Conservation (phyloP, 2,329 filamentous ascomycete species). For the Colletotrichum tropicale region DNA sequence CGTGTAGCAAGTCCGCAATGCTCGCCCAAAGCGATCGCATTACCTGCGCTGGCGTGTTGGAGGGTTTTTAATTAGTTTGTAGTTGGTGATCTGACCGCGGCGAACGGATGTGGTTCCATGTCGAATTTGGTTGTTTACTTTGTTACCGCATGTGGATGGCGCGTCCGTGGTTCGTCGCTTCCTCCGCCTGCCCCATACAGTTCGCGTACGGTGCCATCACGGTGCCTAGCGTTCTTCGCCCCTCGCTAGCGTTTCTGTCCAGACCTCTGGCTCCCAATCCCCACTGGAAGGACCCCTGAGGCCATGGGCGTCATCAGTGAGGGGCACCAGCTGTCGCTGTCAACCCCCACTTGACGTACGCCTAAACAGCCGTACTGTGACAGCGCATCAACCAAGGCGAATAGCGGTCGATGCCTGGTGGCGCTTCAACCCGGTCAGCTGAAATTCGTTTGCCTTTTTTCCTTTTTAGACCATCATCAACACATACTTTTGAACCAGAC, state of each 20-base stretch:
- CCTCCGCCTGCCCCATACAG: not conserved
- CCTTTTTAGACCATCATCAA: constrained; percentile 11
- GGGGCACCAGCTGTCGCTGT: not conserved
- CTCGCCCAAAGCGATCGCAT: not conserved
- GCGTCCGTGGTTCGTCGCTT: constrained; percentile 4
- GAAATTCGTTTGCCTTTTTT: constrained; percentile 5
- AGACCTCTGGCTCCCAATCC: not conserved
- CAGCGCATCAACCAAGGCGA: constrained; percentile 11
- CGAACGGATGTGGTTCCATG: constrained; percentile 9
- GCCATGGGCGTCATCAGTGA: constrained; percentile 17
- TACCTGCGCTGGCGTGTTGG: constrained; percentile 1
- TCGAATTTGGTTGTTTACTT: constrained; percentile 27
- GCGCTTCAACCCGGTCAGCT: not conserved
- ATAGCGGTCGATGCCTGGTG: not conserved
- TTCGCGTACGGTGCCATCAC: not conserved
- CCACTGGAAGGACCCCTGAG: not conserved
- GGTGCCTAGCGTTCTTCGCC: not conserved
- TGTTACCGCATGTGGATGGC: constrained; percentile 25
- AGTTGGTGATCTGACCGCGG: constrained; percentile 14
- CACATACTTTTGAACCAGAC: not conserved
- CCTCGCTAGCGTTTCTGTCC: not conserved
- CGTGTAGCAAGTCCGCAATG: not conserved
- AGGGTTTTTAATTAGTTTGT: constrained; percentile 5
- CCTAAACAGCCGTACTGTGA: constrained; percentile 6
- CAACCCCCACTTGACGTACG: constrained; percentile 6